phyloP scores from a whole-genome alignment of 2,329 filamentous ascomycete species.

The Botrytis pseudocinerea region DNA sequence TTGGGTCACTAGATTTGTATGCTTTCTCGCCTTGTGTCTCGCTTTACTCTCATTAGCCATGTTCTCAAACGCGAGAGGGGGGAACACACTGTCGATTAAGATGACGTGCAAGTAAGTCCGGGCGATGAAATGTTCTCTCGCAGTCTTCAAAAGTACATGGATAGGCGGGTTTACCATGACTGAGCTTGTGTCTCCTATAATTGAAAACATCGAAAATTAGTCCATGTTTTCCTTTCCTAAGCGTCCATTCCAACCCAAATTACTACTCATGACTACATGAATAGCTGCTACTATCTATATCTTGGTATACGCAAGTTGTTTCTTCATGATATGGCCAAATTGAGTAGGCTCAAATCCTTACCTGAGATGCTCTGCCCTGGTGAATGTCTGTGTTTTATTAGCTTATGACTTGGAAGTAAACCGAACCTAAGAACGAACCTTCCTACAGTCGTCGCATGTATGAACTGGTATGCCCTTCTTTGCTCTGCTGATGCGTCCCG shows the following conservation, averaged over 20 bases:
- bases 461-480: slow-evolving; percentile 43
- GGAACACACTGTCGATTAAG: slow-evolving; percentile 52
- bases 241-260: not conserved
- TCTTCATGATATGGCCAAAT: not conserved
- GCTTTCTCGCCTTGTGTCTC: slow-evolving; percentile 49
- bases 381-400: slow-evolving; percentile 53
- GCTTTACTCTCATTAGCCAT: slow-evolving; percentile 39
- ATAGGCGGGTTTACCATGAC: slow-evolving; percentile 56
- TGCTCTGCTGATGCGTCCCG: slow-evolving; percentile 40
- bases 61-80: not conserved
- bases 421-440: slow-evolving; percentile 28
- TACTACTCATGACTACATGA: not conserved
- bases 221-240: not conserved
- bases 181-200: slow-evolving; percentile 59
- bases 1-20: slow-evolving; percentile 36
- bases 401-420: slow-evolving; percentile 5
- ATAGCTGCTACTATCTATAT: not conserved
- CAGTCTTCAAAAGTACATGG: slow-evolving; percentile 55
- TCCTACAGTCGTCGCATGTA: slow-evolving; percentile 40
- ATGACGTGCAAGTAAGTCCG: slow-evolving; percentile 61
- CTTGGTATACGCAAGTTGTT: not conserved
- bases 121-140: slow-evolving; percentile 57
- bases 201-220: not conserved
- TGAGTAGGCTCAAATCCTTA: slow-evolving; percentile 37
- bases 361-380: slow-evolving; percentile 63